Conservation (phyloP, 441 rosid genomes). For the Metrosideros polymorpha region DNA sequence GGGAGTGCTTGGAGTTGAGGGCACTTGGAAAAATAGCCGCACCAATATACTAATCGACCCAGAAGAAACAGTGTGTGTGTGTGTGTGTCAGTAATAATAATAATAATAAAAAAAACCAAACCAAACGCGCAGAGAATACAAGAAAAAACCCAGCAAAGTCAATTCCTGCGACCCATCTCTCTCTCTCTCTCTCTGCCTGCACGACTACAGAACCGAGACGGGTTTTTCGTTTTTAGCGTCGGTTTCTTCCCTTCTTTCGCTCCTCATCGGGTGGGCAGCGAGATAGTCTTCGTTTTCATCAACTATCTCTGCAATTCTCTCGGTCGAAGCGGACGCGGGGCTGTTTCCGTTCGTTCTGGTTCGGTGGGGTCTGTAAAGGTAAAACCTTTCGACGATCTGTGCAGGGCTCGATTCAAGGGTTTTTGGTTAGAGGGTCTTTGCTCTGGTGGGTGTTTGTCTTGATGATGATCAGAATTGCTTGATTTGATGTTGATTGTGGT, state of each 20-base stretch:
- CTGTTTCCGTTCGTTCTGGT: background rate
- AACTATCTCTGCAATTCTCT: background rate
- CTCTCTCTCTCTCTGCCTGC: background rate
- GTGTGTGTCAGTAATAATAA: background rate
- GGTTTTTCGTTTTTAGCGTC: background rate
- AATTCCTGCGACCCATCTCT: slow-evolving; percentile 21
- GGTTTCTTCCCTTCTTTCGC: background rate
- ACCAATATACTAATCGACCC: background rate
- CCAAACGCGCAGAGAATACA: background rate
- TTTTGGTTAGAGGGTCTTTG: background rate
- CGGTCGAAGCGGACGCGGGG: background rate
- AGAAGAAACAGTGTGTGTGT: background rate
- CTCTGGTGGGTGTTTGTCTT: background rate
- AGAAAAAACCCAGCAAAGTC: slow-evolving; percentile 11
- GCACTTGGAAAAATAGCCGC: background rate
- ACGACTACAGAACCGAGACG: background rate
- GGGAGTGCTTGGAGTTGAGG: background rate
- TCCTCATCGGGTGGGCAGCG: background rate
- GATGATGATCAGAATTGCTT: slow-evolving; percentile 3
- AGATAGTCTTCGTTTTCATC: background rate
- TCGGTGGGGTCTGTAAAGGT: background rate
- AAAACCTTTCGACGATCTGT: background rate
- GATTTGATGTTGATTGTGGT: background rate
- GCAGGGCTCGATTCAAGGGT: background rate
- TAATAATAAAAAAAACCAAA: background rate